Base-by-base conservation (phyloP, 164 flowering plant species). In the Vitis labrusca region DNA sequence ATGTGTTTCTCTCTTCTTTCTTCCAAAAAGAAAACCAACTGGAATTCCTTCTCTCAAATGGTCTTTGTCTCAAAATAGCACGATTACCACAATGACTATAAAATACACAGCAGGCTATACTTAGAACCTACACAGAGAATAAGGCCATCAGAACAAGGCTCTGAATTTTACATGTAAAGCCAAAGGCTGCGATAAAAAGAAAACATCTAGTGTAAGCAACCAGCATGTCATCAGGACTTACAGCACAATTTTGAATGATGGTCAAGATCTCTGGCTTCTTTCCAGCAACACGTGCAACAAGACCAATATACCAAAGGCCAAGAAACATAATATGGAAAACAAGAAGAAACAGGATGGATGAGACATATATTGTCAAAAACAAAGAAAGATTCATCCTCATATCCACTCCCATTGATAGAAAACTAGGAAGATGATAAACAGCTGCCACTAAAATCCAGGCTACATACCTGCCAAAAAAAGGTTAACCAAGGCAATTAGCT, bases 341-440 rank as follows among this genome's bases (percentile, higher is more conserved):
- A 74, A 92, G 75, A 74, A 96, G 92, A 79, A 96, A 92, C 53
- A 89, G 67, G 72, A 96, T 86, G 48, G 99, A 96, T 51, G 96
- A 84, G 68, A 89, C 63, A 63, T 82, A 96, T 61, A 96, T 91
- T 27, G 97, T 86, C 73, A 93, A 79, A 78, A 92, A 92, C 72
- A 96, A 73, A 16, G 99, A 96, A 50, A 96, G 92, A 69, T 93
- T 93, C 99, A 96, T 93, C 79, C 98, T 93, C 91, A 95, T 68
- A 75, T 96, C 99, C 67, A 96, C 91, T 83, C 98, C 99, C 98
- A 96, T 96, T 73, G 99, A 94, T 74, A 84, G 97, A 84, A 96
- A 93, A 82, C 98, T 96, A 30, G 98, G 99, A 71, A 96, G 97
- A 85, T 96, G 99, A 78, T 93, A 93, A 51, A 93, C 32, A 74